Percentiles rank a stretch among this genome's conserved stretches.
Conservation (phyloP, 2,329 filamentous ascomycete species). For the Pseudofabraea citricarpa region DNA sequence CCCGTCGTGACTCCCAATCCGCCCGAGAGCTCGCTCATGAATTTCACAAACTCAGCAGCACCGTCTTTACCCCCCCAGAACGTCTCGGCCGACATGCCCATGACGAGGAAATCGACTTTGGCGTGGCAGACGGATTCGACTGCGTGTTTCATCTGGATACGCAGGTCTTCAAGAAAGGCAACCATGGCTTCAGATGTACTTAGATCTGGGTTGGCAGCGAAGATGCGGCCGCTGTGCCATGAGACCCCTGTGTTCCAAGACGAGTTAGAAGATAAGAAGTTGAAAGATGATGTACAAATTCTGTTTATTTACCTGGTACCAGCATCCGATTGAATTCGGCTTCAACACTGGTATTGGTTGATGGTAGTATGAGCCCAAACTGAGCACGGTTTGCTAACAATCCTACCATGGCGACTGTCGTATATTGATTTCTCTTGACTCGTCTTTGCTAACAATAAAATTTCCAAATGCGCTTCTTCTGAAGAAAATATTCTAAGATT, state of each 20-base stretch:
- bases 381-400: too few relatives aligned
- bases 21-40: conserved; percentile 25
- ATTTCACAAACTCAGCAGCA: conserved; percentile 24
- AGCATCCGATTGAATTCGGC: conserved; percentile 29
- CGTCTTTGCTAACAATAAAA: too few relatives aligned
- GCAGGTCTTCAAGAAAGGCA: conserved; percentile 25
- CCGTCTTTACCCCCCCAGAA: conserved; percentile 29
- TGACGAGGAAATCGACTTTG: conserved; percentile 27
- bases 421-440: too few relatives aligned
- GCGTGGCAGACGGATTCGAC: conserved; percentile 24
- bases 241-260: conserved; percentile 23
- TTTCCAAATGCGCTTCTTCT: too few relatives aligned
- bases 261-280: background rate
- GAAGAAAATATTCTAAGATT: too few relatives aligned
- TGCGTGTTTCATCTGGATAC: conserved; percentile 24
- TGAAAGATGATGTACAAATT: background rate
- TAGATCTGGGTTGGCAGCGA: conserved; percentile 25
- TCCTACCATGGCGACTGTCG: too few relatives aligned
- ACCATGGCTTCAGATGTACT: conserved; percentile 25
- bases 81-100: conserved; percentile 30
- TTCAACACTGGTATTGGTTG: conserved; percentile 30
- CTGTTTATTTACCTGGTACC: conserved; percentile 12
- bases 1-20: conserved; percentile 27
- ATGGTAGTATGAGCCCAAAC: conserved; percentile 29
- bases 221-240: conserved; percentile 28